Evolutionary conservation across 2,329 filamentous ascomycete genomes (phyloP).

Genomic region (Claviceps sp.): DNA sequence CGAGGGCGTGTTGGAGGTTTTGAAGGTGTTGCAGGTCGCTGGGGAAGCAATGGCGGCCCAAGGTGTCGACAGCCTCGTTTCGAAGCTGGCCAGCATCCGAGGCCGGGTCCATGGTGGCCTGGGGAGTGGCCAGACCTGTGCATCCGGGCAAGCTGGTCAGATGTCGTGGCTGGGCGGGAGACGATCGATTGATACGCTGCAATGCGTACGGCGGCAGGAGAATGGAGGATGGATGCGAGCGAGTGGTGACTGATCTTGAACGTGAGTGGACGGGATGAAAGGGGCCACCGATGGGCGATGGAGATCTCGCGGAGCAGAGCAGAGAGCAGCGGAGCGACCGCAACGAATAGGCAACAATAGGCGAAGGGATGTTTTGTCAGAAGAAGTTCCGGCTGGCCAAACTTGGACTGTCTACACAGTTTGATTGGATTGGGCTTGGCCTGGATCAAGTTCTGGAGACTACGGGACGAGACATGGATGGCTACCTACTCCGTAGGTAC

Average conservation of each 20-base stretch:
- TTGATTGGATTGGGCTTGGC: neutral
- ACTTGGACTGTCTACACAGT: neutral
- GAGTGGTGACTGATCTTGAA: neutral
- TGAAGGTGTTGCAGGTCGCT: slow-evolving; percentile 16
- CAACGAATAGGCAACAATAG: slow-evolving; percentile 1
- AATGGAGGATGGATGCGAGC: neutral
- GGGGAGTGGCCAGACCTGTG: slow-evolving; percentile 26
- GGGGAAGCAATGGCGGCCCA: slow-evolving; percentile 12
- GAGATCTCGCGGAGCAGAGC: neutral
- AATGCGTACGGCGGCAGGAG: slow-evolving; percentile 10
- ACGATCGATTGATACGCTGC: slow-evolving; percentile 31
- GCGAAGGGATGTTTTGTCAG: neutral
- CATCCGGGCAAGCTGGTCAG: slow-evolving; percentile 30
- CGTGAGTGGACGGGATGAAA: slow-evolving; percentile 1
- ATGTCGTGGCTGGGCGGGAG: slow-evolving; percentile 27
- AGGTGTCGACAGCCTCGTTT: slow-evolving; percentile 8
- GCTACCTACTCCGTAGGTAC: neutral
- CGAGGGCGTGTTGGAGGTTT: slow-evolving; percentile 9
- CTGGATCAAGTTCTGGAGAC: neutral
- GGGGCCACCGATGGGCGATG: neutral
- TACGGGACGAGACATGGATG: slow-evolving; percentile 1
- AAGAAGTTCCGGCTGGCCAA: neutral
- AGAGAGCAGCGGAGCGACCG: neutral
- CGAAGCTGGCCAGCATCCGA: slow-evolving; percentile 15
- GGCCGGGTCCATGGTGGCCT: slow-evolving; percentile 17